Evolutionary conservation across 2,329 filamentous ascomycete genomes (phyloP), one percentile per base, ranked within the genome.

Genomic region (Aspergillus phoenicis): DNA sequence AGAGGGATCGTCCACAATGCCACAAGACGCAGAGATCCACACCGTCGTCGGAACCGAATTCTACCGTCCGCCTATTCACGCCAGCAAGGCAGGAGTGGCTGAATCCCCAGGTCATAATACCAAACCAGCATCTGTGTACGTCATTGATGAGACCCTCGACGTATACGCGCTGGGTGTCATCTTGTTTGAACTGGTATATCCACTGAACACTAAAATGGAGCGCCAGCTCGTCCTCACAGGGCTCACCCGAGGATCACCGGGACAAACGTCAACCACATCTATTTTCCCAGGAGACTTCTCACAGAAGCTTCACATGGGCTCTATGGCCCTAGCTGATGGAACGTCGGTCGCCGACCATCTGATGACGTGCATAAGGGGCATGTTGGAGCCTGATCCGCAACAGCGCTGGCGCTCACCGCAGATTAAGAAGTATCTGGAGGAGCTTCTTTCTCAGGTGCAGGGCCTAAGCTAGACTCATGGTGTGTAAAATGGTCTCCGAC

Each of bases 161-260:
- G 78, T 89, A 0, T 89, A 84, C 66, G 83, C 86, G 0, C 75
- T 89, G 1, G 87, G 87, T 0, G 81, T 89, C 10, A 84, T 89
- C 30, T 75, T 85, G 0, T 85, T 89, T 47, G 88, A 90, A 70
- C 77, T 89, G 49, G 66, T 89, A 0, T 84, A 82, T 62, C 78
- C 74, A 5, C 85, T 89, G 56, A 75, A 74, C 41, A 84, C 82
- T 0, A 80, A 76, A 48, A 80, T 81, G 68, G 82, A 84, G 62
- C 77, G 82, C 13, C 73, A 78, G 51, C 62, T 77, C 22, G 77
- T 82, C 0, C 64, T 84, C 11, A 73, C 69, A 11, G 71, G 76
- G 11, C 61, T 83, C 28, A 79, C 77, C 4, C 67, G 70, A 6
- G 68, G 70, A 4, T 63, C 65, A 1, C 41, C 59, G 4, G 17